Percentiles rank a stretch among this genome's conserved stretches.
These are phyloP conservation scores for Colletotrichum trifolii DNA, from an alignment of 2,329 filamentous ascomycete species.

Conservation along the genomic window DNA sequence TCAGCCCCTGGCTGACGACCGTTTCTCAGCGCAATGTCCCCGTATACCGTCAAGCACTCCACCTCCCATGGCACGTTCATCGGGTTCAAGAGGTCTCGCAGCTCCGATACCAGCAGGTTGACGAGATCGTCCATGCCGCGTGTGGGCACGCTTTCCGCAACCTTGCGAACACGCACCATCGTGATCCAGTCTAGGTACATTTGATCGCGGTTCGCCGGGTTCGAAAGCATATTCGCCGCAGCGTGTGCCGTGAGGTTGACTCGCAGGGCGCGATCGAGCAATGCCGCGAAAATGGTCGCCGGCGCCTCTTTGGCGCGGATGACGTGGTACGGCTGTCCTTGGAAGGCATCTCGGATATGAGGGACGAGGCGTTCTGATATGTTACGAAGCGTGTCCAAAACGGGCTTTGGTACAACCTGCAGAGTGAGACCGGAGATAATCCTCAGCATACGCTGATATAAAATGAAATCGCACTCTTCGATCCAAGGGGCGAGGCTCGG, in stretches of 20 bases:
- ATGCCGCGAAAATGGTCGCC: constrained; percentile 86
- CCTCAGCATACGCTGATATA: constrained; percentile 97
- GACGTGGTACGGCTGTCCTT: constrained; percentile 86
- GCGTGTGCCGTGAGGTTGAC: constrained; percentile 96
- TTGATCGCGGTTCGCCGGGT: constrained; percentile 87
- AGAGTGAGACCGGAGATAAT: constrained; percentile 90
- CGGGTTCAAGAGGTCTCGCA: constrained; percentile 77
- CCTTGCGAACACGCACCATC: constrained; percentile 70
- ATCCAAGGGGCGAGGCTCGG: constrained; percentile 90
- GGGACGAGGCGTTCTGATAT: constrained; percentile 84
- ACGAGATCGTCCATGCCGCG: constrained; percentile 75
- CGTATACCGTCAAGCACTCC: constrained; percentile 70
- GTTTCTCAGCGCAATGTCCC: constrained; percentile 63
- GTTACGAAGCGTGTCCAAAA: constrained; percentile 86
- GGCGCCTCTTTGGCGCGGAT: constrained; percentile 88
- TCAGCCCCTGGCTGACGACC: constrained; percentile 54
- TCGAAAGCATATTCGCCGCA: constrained; percentile 90
- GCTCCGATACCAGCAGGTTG: constrained; percentile 71
- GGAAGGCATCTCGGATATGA: constrained; percentile 87
- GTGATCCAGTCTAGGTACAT: constrained; percentile 95
- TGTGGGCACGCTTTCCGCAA: constrained; percentile 72
- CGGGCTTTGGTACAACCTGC: constrained; percentile 88
- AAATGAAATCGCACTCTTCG: constrained; percentile 91
- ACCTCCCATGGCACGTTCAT: constrained; percentile 73
- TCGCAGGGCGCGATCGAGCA: constrained; percentile 86